Base-by-base conservation (phyloP, 768 basidiomycete species). In the Hygrocybe coccinea region DNA sequence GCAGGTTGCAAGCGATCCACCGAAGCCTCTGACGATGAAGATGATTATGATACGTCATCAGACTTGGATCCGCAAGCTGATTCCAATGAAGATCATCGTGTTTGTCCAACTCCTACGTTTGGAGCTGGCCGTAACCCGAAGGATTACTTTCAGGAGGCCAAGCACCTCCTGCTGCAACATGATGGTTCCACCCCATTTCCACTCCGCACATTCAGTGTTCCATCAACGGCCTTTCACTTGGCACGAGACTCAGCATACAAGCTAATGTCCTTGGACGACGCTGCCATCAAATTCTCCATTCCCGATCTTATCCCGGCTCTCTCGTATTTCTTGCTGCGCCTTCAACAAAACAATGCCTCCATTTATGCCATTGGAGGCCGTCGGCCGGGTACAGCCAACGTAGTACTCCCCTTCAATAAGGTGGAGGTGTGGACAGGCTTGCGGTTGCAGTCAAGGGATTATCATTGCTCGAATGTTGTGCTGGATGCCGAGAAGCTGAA, bases 381-480 rank as follows among this genome's bases (percentile, higher is more conserved):
- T 24, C 15, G 57, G 14, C 17, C n/a, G 10, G 17, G 47, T 10
- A 33, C 49, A 14, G 34, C 52, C 41, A 9, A 35, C 43, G 22
- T 56, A 33, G 21, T 21, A 34, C 36, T 59, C 6, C 62, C 69
- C 11, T 62, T 66, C 49, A 35, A 54, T 9, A 49, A 62, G 39
- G 46, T 71, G n/a, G 55, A 67, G 41, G 55, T 70, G 8, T 72
- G 70, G 71, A 59, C 56, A 7, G 56, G 56, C 14, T 41, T 65
- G n/a, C 56, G 56, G 1, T 43, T 69, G 25, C 70, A 73, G 46
- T 48, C 60, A 8, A 65, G 22, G 38, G 52, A 61, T 1, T 69
- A 63, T 43, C 62, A 68, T 34, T 38, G 59, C 22, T 55, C 63
- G 2, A 44, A 65, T 39, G 44, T 52, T 5, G 52, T 61, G 8